Evolutionary conservation across 2,329 filamentous ascomycete species (phyloP).

Genomic region (Exophiala mesophila): DNA sequence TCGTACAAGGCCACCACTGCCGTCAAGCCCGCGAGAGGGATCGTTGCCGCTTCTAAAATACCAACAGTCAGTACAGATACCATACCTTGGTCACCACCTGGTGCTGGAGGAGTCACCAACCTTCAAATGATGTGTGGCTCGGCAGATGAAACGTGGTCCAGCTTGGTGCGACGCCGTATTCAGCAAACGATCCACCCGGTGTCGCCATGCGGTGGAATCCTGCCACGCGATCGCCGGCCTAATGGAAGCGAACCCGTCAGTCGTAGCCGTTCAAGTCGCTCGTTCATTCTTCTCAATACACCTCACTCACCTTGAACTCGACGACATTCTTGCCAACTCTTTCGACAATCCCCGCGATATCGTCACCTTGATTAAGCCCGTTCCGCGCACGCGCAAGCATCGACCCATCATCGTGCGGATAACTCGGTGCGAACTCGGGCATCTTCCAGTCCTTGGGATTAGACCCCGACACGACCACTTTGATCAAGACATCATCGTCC

Average conservation of each 20-base stretch:
- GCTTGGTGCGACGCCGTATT: conserved; percentile 33
- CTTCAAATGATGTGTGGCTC: conserved; percentile 28
- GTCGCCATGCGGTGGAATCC: conserved; percentile 26
- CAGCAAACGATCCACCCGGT: conserved; percentile 36
- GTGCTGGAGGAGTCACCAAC: conserved; percentile 56
- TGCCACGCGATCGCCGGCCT: conserved; percentile 35
- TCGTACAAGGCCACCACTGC: conserved; percentile 47
- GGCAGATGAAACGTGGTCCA: conserved; percentile 27
- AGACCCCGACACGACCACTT: conserved; percentile 39
- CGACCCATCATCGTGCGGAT: too few species aligned
- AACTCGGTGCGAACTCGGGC: too few species aligned
- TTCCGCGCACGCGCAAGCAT: conserved; percentile 6
- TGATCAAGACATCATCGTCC: conserved; percentile 39
- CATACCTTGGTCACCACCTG: conserved; percentile 50
- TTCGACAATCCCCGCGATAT: conserved; percentile 31
- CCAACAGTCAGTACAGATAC: too few species aligned
- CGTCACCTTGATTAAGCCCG: conserved; percentile 19
- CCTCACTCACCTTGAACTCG: too few species aligned
- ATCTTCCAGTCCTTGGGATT: conserved; percentile 52
- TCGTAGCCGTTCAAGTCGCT: too few species aligned
- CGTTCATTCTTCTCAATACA: too few species aligned
- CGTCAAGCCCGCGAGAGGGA: conserved; percentile 43
- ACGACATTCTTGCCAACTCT: conserved; percentile 16
- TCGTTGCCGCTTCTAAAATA: conserved; percentile 45
- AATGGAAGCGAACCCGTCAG: too few species aligned